Conservation (phyloP, 75 land plant species). For the Pinus taeda region DNA sequence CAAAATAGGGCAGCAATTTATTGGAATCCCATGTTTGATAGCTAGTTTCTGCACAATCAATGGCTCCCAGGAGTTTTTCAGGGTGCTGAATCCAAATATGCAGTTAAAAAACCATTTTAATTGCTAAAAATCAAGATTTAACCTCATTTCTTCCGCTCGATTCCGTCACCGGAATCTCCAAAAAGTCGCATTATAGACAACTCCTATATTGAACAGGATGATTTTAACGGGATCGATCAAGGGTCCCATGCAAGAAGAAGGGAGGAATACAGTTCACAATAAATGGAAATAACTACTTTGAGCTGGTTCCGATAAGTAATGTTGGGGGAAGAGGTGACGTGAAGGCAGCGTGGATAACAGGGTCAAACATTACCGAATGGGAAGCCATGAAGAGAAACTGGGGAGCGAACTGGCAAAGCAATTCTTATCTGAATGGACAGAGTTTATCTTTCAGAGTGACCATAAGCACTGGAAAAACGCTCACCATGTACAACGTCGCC, state of each 20-base stretch:
- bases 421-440: constrained; percentile 24
- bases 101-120: too few relatives aligned
- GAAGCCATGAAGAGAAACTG: constrained; percentile 30
- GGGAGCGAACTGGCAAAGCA: constrained; percentile 46
- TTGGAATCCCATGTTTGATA: too few relatives aligned
- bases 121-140: too few relatives aligned
- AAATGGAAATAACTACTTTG: constrained; percentile 35
- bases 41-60: too few relatives aligned
- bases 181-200: too few relatives aligned
- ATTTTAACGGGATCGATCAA: background rate
- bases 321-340: constrained; percentile 49
- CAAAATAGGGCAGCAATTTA: too few relatives aligned
- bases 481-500: constrained; percentile 20
- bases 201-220: too few relatives aligned
- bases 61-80: too few relatives aligned
- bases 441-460: constrained; percentile 24
- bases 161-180: too few relatives aligned
- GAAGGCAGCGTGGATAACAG: constrained; percentile 29
- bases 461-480: constrained; percentile 18
- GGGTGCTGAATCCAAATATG: too few relatives aligned
- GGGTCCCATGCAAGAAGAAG: constrained; percentile 46
- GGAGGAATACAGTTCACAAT: constrained; percentile 53
- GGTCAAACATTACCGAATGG: constrained; percentile 26
- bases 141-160: too few relatives aligned
- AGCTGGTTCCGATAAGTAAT: constrained; percentile 35